Base-by-base conservation (phyloP, 495 filamentous ascomycete genomes). In the Hypoxylon intermedium region DNA sequence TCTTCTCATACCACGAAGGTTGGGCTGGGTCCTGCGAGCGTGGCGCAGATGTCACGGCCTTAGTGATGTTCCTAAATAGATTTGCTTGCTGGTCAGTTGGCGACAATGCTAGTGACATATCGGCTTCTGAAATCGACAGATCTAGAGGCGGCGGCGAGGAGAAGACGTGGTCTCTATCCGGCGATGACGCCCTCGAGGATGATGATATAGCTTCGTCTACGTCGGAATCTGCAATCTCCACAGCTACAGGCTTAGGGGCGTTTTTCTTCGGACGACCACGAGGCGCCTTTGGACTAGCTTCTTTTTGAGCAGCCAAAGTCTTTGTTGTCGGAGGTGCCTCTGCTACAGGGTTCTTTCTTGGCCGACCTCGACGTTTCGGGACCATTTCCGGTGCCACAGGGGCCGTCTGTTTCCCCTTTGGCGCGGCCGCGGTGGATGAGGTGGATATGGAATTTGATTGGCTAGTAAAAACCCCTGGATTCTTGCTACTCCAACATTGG, bases 1-100 rank as follows among this genome's bases (percentile, higher is more conserved):
- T 97, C 72, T 92, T 93, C 76, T 97, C 88, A 49, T 95, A 79
- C 88, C 90, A 97, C 5, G 81, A 90, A 9, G 83, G 85, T 26
- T 75, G 71, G 20, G 55, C 52, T 4, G 73, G 77, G 67, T 82
- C 76, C 36, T 69, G 81, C 12, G 78, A 83, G 53, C 65, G 82
- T 23, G 77, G 80, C 58, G 74, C 76, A 6, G 69, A 72, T 5
- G 67, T 82, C 34, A 96, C 78, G 5, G 88, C 86, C 33, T 78
- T 75, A 2, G 87, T 90, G 50, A 96, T 91, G 57, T 81, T 78
- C 6, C 62, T 63, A 63, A 85, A 86, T 12, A 92, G 53, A 13
- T 76, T 69, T 2, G 72, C 28, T 40, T 81, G 74, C 34, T 76
- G 65, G 18, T 50, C 58, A 0, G 75, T 75, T 1, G 74, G 72